Conservation (phyloP, 2,329 filamentous ascomycete species). For the Cercospora brassicicola region DNA sequence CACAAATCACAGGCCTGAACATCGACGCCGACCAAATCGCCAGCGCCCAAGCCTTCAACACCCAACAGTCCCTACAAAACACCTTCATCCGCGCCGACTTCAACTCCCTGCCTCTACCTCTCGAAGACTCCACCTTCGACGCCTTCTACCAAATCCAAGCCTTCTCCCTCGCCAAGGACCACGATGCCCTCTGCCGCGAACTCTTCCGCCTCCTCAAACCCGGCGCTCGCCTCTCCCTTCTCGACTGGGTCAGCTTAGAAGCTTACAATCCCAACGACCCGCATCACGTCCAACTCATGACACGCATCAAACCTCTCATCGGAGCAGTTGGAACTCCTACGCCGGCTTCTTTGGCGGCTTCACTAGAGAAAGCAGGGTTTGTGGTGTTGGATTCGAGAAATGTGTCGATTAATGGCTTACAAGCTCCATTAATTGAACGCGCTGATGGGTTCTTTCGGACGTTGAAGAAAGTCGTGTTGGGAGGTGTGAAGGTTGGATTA, state of each 20-base stretch:
- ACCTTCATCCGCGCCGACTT: slow-evolving; percentile 32
- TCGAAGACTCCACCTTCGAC: slow-evolving; percentile 31
- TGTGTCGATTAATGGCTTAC: slow-evolving; percentile 31
- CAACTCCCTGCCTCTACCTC: slow-evolving; percentile 34
- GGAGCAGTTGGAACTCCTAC: slow-evolving; percentile 37
- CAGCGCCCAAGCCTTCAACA: slow-evolving; percentile 31
- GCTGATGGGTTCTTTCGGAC: slow-evolving; percentile 33
- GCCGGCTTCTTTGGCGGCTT: slow-evolving; percentile 26
- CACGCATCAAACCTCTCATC: slow-evolving; percentile 34
- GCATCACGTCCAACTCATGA: slow-evolving; percentile 30
- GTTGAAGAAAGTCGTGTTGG: slow-evolving; percentile 17
- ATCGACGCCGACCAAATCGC: slow-evolving; percentile 36
- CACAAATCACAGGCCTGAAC: slow-evolving; percentile 34
- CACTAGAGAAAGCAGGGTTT: slow-evolving; percentile 32
- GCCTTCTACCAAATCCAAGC: slow-evolving; percentile 38
- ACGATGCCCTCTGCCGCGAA: slow-evolving; percentile 28
- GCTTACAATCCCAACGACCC: slow-evolving; percentile 30
- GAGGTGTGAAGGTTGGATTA: slow-evolving; percentile 29
- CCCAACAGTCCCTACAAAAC: slow-evolving; percentile 25
- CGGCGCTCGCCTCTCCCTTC: slow-evolving; percentile 31
- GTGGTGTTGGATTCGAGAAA: slow-evolving; percentile 28
- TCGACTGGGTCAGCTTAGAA: slow-evolving; percentile 34
- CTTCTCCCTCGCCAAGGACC: slow-evolving; percentile 34
- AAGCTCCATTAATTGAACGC: slow-evolving; percentile 33
- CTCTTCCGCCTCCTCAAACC: slow-evolving; percentile 34